Evolutionary conservation across 2,329 filamentous ascomycete genomes (phyloP), one percentile per base, ranked within the genome.

Genomic region (Fusarium subtropicale): DNA sequence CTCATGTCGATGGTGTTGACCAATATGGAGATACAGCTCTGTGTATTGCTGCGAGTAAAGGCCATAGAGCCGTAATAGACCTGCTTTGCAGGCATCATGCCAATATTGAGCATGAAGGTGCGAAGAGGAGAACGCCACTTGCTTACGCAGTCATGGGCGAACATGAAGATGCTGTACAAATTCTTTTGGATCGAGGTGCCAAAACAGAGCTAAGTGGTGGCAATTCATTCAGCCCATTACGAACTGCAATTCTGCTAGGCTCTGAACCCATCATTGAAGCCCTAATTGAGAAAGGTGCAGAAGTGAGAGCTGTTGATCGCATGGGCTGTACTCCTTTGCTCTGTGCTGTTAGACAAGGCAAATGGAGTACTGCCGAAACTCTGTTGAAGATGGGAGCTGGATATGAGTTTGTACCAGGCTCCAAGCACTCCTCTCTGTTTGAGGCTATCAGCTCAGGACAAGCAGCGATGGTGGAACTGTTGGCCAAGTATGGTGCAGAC

Each of bases 1-100:
- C 36, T 38, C 5, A 38, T 3, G 1, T 38, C 6, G 36, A 38
- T 0, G 12, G 9, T 10, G 11, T 13, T 3, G 10, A 38, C 8
- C 0, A 38, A 7, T 0, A 7, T 1, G 36, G 36, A 12, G 0
- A 3, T 1, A 38, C 36, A 7, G 36, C 36, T 0, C 10, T 38
- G 12, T 20, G 36, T 18, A 1, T 20, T 20, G n/a, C 36, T 13
- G 36, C 34, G 5, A 0, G 1, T 2, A 1, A 5, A 6, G 36
- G n/a, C 2, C 20, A 38, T 0, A 7, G 0, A 7, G 10, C n/a
- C 5, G 20, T 38, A 12, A 8, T 38, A 1, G n/a, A 20, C 12
- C 36, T 38, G 5, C 36, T 38, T 20, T 38, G 36, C 16, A 38
- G 7, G 0, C 6, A 38, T 20, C 18, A 38, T 13, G 36, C 36